Evolutionary conservation across 192 early-diverging fungal species (phyloP), one percentile per base, ranked within the genome.

Genomic region (Coemansia sp.): DNA sequence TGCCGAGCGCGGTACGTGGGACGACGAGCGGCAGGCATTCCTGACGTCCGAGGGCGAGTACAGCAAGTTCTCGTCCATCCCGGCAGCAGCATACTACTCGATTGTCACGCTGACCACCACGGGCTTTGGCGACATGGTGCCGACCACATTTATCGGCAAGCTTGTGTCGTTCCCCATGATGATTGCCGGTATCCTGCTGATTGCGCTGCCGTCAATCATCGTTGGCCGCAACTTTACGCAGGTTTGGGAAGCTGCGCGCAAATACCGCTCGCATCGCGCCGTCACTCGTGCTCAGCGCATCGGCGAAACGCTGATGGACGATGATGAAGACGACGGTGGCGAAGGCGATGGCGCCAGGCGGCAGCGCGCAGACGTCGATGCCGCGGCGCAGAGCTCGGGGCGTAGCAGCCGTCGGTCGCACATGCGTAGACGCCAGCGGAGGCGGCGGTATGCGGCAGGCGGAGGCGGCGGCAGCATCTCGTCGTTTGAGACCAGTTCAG

Each of bases 171-270:
- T 90, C 51, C 88, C 90, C 13, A 86, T 87, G 40, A 90, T 92
- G 86, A 86, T 90, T 77, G 85, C 83, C 42, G 90, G 90, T n/a
- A 86, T 90, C 2, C 49, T 90, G 67, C 66, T 92, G 21, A 92
- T 92, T 66, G 87, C 90, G 0, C 58, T 92, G 58, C 90, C 90
- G 11, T 92, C 90, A 6, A 92, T 92, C 53, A 90, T 92, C 58
- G 88, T 92, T 33, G 90, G 90, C 17, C 68, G 89, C 30, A 89
- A 92, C 62, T 92, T 90, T 61, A 90, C 89, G 3, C 75, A 87
- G 43, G 90, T 92, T 14, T 92, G 88, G 88, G 89, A 92, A 56
- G 82, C 83, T 18, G 75, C 75, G 15, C 75, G 75, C 57, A 78
- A 67, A 59, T 71, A 64, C 41, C 64, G 75, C 34, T 38, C 49